These are phyloP conservation scores for Aleurites moluccanus DNA, from an alignment of 441 rosid genomes.

Conservation along the genomic window DNA sequence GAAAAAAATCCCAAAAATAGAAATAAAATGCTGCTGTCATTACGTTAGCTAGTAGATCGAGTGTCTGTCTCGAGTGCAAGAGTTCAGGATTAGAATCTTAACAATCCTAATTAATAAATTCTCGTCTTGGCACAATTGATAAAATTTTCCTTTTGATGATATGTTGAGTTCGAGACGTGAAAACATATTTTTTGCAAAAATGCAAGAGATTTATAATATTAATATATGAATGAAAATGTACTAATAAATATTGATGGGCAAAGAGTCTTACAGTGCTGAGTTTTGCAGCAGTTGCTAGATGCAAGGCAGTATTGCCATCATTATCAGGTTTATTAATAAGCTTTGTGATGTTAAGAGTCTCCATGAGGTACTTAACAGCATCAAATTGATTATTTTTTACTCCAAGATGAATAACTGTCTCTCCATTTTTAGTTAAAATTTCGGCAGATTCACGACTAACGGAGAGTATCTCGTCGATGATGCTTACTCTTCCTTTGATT, in stretches of 20 bases:
- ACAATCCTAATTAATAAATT: too few species aligned
- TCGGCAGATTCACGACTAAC: conserved; percentile 33
- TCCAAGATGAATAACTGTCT: conserved; percentile 48
- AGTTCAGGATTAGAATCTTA: too few species aligned
- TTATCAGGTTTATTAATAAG: conserved; percentile 36
- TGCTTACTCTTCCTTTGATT: conserved; percentile 39
- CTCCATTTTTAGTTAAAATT: conserved; percentile 35
- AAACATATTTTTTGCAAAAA: too few species aligned
- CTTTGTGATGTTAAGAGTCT: conserved; percentile 32
- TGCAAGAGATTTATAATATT: too few species aligned
- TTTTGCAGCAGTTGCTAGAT: conserved; percentile 47
- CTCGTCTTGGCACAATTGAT: too few species aligned
- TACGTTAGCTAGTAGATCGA: too few species aligned
- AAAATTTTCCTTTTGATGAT: too few species aligned
- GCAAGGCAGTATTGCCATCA: conserved; percentile 51
- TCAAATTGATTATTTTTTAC: conserved; percentile 47
- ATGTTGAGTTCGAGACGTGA: too few species aligned
- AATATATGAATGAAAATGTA: too few species aligned
- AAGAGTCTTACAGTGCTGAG: conserved; percentile 33
- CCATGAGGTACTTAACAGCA: conserved; percentile 39
- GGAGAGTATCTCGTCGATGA: conserved; percentile 43
- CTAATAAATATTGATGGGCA: neutral
- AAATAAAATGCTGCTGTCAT: too few species aligned
- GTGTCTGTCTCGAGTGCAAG: too few species aligned
- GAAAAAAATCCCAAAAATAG: too few species aligned